Conservation (phyloP, 2,329 filamentous ascomycete genomes). For the Aspergillus terreus region DNA sequence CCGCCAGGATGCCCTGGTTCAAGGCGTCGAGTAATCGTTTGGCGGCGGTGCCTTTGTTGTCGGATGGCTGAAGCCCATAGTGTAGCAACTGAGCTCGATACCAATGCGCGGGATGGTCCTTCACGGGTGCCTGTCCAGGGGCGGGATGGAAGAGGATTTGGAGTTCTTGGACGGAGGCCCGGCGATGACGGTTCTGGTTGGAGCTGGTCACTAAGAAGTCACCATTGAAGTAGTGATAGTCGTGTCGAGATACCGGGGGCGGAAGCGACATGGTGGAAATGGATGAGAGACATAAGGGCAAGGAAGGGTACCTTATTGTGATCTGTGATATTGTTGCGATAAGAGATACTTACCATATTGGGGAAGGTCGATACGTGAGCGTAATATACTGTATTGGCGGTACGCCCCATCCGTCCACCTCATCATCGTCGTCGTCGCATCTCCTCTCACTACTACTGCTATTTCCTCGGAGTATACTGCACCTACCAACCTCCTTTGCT, state of each 20-base stretch:
- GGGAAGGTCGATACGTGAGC: not conserved
- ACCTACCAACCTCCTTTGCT: not conserved
- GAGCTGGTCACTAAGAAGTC: constrained; percentile 46
- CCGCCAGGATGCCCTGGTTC: constrained; percentile 44
- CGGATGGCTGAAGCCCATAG: constrained; percentile 56
- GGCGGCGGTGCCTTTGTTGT: constrained; percentile 57
- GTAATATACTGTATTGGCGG: not conserved
- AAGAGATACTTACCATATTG: not conserved
- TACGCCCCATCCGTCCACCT: not conserved
- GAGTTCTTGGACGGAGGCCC: constrained; percentile 44
- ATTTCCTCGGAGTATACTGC: not conserved
- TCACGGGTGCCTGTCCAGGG: constrained; percentile 12
- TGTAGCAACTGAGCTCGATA: constrained; percentile 62
- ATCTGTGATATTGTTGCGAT: not conserved
- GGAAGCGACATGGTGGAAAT: not conserved
- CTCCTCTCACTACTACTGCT: not conserved
- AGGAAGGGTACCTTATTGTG: not conserved
- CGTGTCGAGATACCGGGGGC: constrained; percentile 28
- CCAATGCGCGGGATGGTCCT: constrained; percentile 57
- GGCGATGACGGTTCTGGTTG: constrained; percentile 45
- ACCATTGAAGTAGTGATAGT: constrained; percentile 43
- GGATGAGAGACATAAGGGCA: not conserved
- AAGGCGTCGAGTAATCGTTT: constrained; percentile 58
- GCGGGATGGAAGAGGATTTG: constrained; percentile 38
- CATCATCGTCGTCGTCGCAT: not conserved